Percentiles rank a stretch among this genome's conserved stretches.
These are phyloP conservation scores for Irpex sp. DNA, from an alignment of 1,284 basidiomycete genomes.

Conservation along the genomic window DNA sequence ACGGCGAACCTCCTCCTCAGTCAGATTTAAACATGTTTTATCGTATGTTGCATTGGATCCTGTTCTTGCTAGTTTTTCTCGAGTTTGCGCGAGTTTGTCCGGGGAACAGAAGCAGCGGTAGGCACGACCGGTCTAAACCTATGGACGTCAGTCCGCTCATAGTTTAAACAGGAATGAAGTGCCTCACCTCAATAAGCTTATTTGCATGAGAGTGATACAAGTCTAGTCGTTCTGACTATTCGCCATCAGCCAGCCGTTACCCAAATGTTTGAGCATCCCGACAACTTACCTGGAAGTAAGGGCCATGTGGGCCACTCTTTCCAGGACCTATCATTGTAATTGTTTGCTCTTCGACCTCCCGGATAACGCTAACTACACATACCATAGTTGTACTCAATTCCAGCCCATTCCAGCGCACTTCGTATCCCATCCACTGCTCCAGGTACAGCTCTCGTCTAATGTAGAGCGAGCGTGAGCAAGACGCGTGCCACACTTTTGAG, in stretches of 20 bases:
- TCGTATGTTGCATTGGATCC: slow-evolving; percentile 83
- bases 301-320: slow-evolving; percentile 66
- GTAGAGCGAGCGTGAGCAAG: neutral
- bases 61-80: slow-evolving; percentile 62
- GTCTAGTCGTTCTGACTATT: slow-evolving; percentile 83
- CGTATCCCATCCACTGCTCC: slow-evolving; percentile 83
- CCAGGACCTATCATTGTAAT: slow-evolving; percentile 60
- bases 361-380: slow-evolving; percentile 12
- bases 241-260: neutral
- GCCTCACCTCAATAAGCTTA: slow-evolving; percentile 67
- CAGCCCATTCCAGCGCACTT: slow-evolving; percentile 86
- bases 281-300: slow-evolving; percentile 74
- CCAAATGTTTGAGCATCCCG: neutral
- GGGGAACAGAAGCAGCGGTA: slow-evolving; percentile 94
- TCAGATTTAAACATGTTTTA: slow-evolving; percentile 79
- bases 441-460: slow-evolving; percentile 73
- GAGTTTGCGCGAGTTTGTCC: slow-evolving; percentile 62
- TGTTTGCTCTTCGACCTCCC: neutral
- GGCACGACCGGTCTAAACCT: slow-evolving; percentile 71
- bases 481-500: neutral
- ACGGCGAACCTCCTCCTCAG: slow-evolving; percentile 80
- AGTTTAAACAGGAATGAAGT: neutral
- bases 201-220: slow-evolving; percentile 77
- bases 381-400: slow-evolving; percentile 91
- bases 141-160: neutral